These are phyloP conservation scores for Penicillium sp. DNA, from an alignment of 2,329 filamentous ascomycete species.

Conservation along the genomic window DNA sequence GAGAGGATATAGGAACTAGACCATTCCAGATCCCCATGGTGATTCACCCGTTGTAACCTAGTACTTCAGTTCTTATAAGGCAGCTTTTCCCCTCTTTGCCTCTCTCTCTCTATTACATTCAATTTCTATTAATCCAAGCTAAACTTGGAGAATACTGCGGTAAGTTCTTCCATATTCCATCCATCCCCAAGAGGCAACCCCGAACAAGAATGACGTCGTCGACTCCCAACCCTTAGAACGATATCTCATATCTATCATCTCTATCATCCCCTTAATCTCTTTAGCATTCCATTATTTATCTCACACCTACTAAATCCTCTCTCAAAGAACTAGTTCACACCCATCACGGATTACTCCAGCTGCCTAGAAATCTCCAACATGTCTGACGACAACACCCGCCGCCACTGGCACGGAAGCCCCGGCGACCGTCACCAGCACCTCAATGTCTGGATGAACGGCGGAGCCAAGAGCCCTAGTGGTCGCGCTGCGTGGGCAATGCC, in stretches of 20 bases:
- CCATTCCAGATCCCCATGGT: not conserved
- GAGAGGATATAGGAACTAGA: not conserved
- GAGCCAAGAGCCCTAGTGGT: slow-evolving; percentile 24
- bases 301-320: not conserved
- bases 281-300: not conserved
- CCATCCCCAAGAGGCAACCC: not conserved
- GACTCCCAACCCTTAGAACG: slow-evolving; percentile 10
- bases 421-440: slow-evolving; percentile 37
- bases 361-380: slow-evolving; percentile 17
- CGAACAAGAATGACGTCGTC: slow-evolving; percentile 23
- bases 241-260: not conserved
- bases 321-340: not conserved
- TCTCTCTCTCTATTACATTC: not conserved
- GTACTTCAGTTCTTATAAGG: not conserved
- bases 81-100: not conserved
- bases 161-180: not conserved
- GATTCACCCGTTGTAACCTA: not conserved
- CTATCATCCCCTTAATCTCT: not conserved
- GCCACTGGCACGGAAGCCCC: slow-evolving; percentile 36
- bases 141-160: not conserved
- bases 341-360: slow-evolving; percentile 5
- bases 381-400: slow-evolving; percentile 24
- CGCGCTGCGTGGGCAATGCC: slow-evolving; percentile 24
- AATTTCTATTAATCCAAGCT: not conserved
- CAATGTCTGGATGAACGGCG: slow-evolving; percentile 38